Evolutionary conservation across 2,329 filamentous ascomycete species (phyloP).

Genomic region (Phialemoniopsis sp.): DNA sequence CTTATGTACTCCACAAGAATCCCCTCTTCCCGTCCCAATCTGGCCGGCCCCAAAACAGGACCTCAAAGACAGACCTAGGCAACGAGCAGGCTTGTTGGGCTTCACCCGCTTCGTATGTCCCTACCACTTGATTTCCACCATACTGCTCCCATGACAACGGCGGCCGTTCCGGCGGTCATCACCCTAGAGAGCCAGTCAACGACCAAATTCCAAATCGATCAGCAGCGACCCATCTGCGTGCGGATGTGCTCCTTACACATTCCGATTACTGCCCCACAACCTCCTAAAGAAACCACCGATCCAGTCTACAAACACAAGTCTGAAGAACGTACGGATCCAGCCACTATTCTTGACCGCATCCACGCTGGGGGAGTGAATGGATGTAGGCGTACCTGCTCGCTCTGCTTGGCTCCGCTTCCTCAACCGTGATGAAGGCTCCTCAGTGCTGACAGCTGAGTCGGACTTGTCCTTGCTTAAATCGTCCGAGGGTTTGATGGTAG

Average conservation of each 20-base stretch:
- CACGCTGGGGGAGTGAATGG: conserved; percentile 11
- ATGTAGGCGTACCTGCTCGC: conserved; percentile 11
- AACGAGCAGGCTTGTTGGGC: no score
- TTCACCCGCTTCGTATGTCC: no score
- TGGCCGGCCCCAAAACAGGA: no score
- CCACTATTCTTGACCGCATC: conserved; percentile 12
- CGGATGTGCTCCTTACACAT: conserved; percentile 18
- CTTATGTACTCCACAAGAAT: no score
- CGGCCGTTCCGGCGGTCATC: neutral
- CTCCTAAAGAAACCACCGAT: conserved; percentile 27
- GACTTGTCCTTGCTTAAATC: no score
- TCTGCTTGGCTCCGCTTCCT: conserved; percentile 11
- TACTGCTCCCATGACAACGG: neutral
- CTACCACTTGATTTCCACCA: neutral
- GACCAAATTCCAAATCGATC: no score
- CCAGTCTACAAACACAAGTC: conserved; percentile 31
- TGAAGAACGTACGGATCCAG: conserved; percentile 29
- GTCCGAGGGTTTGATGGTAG: no score
- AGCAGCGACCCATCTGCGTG: no score
- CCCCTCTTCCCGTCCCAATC: no score
- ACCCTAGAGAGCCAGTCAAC: conserved; percentile 1
- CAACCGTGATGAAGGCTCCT: conserved; percentile 2
- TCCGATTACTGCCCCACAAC: conserved; percentile 21
- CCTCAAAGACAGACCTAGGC: no score
- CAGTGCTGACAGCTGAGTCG: no score